Base-by-base conservation (phyloP, 1,284 basidiomycete genomes). In the Ustilago bromivora region DNA sequence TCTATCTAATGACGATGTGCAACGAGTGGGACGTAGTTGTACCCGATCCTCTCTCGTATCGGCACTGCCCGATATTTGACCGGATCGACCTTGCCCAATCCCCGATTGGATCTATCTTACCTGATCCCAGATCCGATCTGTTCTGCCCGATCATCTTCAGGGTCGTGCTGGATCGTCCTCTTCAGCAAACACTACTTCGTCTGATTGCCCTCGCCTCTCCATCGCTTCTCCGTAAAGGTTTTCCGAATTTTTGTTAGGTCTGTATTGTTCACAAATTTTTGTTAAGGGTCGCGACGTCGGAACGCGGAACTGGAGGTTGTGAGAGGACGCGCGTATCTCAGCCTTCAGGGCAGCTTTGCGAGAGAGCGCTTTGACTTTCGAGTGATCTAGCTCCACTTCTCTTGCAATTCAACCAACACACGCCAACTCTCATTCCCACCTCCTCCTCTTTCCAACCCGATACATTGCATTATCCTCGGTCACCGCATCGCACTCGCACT, bases 301-400 rank as follows among this genome's bases (percentile, higher is more conserved):
- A 58, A 35, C 10, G 43, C 57, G 57, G 57, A 51, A 51, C 4
- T 51, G 28, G 40, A 58, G 34, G 34, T 13, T 3, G 17, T 32
- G 35, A 41, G 38, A 31, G 57, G 57, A 58, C 57, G 57, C 57
- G 57, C 57, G 57, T 58, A 58, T 49, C 43, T 46, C 13, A 56
- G 53, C 53, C 8, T n/a, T 28, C 23, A 28, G 23, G 9, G 23
- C 46, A 11, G 46, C 46, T 28, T 28, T 28, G 3, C 3, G 23
- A 28, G 23, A n/a, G 15, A 15, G 8, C 57, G 57, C 43, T 58
- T 35, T 47, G 57, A 41, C 34, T 54, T 54, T 34, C 23, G 56
- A 57, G 56, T 47, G 56, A 57, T 57, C 57, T 58, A 46, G 19
- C 56, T 57, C 56, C 56, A 57, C 56, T 57, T 56, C 19, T 19